These are phyloP conservation scores for Colletotrichum destructivum DNA, from an alignment of 2,329 filamentous ascomycete species.

Conservation along the genomic window DNA sequence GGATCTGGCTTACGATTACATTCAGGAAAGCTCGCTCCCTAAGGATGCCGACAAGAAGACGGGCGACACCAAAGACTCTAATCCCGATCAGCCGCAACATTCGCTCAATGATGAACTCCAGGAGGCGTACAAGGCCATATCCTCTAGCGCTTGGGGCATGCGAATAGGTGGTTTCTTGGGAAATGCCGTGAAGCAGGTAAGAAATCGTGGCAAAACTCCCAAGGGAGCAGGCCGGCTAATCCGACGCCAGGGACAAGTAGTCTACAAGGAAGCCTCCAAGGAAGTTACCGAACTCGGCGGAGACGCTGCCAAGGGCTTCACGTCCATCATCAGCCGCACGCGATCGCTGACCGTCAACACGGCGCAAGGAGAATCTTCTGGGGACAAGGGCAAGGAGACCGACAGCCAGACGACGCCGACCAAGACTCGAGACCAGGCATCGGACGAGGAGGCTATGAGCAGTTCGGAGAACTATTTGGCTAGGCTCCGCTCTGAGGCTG, in stretches of 20 bases:
- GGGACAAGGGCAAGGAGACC: conserved; percentile 39
- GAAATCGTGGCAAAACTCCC: conserved; percentile 40
- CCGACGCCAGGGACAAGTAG: conserved; percentile 77
- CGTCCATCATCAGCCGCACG: conserved; percentile 80
- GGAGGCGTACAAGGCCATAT: conserved; percentile 95
- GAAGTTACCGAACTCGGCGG: conserved; percentile 85
- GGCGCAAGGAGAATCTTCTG: conserved; percentile 46
- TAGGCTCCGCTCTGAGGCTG: conserved; percentile 81
- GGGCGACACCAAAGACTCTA: conserved; percentile 54
- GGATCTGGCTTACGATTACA: conserved; percentile 98
- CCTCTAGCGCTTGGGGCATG: conserved; percentile 91
- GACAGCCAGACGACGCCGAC: conserved; percentile 63
- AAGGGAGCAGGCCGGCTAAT: conserved; percentile 12
- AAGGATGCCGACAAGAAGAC: conserved; percentile 68
- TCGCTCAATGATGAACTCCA: conserved; percentile 90
- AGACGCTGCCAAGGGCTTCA: conserved; percentile 87
- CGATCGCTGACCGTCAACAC: conserved; percentile 78
- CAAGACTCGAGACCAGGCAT: conserved; percentile 53
- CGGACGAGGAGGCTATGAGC: conserved; percentile 62
- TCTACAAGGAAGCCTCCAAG: conserved; percentile 88
- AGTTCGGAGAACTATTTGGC: conserved; percentile 78
- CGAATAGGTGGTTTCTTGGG: conserved; percentile 90
- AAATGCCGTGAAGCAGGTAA: conserved; percentile 92
- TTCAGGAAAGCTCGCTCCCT: conserved; percentile 84
- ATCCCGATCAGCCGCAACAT: conserved; percentile 58